These are phyloP conservation scores for Abrus pulchellus DNA, from an alignment of 306 rosid species.

Conservation along the genomic window DNA sequence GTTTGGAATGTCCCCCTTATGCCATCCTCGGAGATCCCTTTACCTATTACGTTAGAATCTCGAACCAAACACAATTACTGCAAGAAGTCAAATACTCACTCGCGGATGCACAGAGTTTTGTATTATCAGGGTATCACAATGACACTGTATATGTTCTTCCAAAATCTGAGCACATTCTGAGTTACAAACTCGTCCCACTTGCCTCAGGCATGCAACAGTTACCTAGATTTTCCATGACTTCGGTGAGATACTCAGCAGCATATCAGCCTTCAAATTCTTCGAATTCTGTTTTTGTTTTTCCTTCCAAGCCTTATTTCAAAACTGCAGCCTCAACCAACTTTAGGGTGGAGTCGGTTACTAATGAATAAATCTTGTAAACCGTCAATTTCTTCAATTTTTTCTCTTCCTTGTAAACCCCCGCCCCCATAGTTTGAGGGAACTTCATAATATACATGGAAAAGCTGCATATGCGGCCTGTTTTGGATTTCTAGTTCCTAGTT, in stretches of 20 bases:
- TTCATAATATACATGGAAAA: conserved; percentile 35
- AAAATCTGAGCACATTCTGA: conserved; percentile 73
- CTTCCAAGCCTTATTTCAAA: conserved; percentile 82
- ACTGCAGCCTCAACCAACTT: conserved; percentile 53
- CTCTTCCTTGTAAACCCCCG: neutral
- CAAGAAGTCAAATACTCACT: conserved; percentile 85
- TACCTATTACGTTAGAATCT: conserved; percentile 71
- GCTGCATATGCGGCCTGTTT: conserved; percentile 2
- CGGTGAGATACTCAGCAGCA: conserved; percentile 79
- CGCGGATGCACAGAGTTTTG: conserved; percentile 89
- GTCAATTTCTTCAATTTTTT: neutral
- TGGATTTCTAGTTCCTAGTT: conserved; percentile 17
- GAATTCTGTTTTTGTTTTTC: conserved; percentile 73
- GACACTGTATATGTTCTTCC: conserved; percentile 87
- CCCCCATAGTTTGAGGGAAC: neutral
- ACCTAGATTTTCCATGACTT: conserved; percentile 78
- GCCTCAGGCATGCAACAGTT: conserved; percentile 82
- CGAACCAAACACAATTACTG: conserved; percentile 79
- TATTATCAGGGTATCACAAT: conserved; percentile 80
- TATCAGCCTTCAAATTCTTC: conserved; percentile 74
- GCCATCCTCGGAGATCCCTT: conserved; percentile 89
- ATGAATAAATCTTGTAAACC: conserved; percentile 55
- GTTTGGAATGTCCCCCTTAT: conserved; percentile 89
- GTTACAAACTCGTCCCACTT: conserved; percentile 93
- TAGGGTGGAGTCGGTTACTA: conserved; percentile 62